Base-by-base conservation (phyloP, 2,329 filamentous ascomycete genomes). In the Talaromyces albobiverticillius region DNA sequence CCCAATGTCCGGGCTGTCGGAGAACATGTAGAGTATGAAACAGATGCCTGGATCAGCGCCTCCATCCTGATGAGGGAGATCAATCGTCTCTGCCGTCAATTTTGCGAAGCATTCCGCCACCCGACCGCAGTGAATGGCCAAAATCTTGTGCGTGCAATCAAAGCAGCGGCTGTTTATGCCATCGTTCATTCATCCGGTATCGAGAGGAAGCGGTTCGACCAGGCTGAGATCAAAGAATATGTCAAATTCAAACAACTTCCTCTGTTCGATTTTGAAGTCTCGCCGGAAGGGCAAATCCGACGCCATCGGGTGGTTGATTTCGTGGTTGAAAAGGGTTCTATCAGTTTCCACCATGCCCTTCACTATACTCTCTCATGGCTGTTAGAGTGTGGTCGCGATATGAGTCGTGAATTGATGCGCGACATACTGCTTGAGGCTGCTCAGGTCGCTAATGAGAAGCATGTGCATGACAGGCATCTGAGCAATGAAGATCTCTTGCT, bases 321-420 rank as follows among this genome's bases (percentile, higher is more conserved):
- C 66, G 83, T 89, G 3, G 90, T 99, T 9, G 90, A 95, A 62
- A 87, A 87, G 61, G 89, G 95, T 62, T 84, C 88, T 1, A 94
- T 99, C 74, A 97, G 94, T 74, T 97, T 99, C 71, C 94, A 99
- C 67, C 94, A 99, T 69, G 91, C 91, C 1, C 80, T 99, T 25
- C 94, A 99, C 72, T 99, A 97, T 69, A 95, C 90, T 0, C 76
- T 97, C 1, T 99, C 94, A 0, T 99, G 94, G 94, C 78, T 99
- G 34, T 82, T 99, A 55, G 94, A 99, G 69, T 89, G 88, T 62
- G 94, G 86, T 42, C 90, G 92, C 65, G 81, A 83, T 46, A 86
- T 96, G 76, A 77, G 83, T 29, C 79, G 80, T 8, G 82, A 86
- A 18, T 79, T 87, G 46, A 78, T 97, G 59, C 82, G 79, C 41